These are phyloP conservation scores for Cadophora malorum DNA, from an alignment of 2,329 filamentous ascomycete genomes.

Conservation along the genomic window DNA sequence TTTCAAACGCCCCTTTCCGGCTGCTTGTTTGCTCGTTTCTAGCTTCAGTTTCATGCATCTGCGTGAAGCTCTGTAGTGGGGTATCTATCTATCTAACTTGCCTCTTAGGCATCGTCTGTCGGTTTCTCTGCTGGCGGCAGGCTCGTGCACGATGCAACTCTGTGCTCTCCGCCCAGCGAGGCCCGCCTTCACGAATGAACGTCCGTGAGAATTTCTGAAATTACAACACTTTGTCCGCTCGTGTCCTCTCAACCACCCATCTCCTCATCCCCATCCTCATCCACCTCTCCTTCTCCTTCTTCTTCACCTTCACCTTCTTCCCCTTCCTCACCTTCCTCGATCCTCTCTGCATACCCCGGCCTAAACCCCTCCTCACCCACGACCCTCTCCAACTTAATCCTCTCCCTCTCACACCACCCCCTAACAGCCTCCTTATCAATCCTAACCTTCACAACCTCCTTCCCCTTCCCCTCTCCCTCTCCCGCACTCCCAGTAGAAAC, in stretches of 20 bases:
- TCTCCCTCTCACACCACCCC: slow-evolving; percentile 72
- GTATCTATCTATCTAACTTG: no score
- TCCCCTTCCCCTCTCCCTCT: slow-evolving; percentile 54
- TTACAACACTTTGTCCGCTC: not conserved
- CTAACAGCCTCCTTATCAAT: slow-evolving; percentile 61
- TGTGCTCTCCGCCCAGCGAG: no score
- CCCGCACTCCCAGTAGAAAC: slow-evolving; percentile 56
- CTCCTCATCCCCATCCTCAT: slow-evolving; percentile 10
- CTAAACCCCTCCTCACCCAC: slow-evolving; percentile 80
- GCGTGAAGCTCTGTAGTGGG: no score
- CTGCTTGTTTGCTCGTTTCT: no score
- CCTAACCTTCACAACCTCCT: slow-evolving; percentile 53
- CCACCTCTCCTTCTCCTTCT: not conserved
- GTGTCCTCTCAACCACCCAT: not conserved
- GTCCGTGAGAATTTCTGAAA: no score
- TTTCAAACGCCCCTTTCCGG: no score
- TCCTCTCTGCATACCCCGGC: slow-evolving; percentile 65
- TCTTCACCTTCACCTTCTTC: not conserved
- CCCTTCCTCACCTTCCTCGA: slow-evolving; percentile 46
- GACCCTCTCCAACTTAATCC: slow-evolving; percentile 71
- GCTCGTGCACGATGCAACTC: no score
- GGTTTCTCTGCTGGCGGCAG: no score
- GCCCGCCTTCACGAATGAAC: no score
- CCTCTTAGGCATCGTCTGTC: no score
- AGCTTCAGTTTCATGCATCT: no score